Conservation (phyloP, 805 yeast genomes). For the Geotrichum ghanense region DNA sequence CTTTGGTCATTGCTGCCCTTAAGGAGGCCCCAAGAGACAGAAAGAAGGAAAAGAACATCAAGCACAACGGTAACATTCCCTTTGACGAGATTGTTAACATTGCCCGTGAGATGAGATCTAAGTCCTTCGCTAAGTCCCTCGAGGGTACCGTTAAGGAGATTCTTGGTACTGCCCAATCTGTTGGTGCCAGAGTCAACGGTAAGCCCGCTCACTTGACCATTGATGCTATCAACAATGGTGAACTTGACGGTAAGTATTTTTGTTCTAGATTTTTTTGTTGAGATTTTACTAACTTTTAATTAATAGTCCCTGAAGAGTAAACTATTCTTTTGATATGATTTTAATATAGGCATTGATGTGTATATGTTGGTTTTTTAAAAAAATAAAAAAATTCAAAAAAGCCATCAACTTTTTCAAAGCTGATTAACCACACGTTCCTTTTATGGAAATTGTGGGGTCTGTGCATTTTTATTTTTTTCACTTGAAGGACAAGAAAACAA, state of each 20-base stretch:
- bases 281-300: neutral
- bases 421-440: no score
- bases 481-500: no score
- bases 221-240: conserved; percentile 97
- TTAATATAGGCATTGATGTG: conserved; percentile 1
- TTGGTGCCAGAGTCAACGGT: conserved; percentile 98
- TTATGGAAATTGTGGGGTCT: no score
- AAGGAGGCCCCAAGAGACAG: conserved; percentile 99
- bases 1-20: conserved; percentile 96
- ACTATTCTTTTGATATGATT: neutral
- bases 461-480: no score
- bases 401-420: neutral
- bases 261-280: neutral
- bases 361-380: conserved; percentile 1
- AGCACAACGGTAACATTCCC: conserved; percentile 98
- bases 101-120: conserved; percentile 95
- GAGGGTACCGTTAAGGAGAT: conserved; percentile 97
- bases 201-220: conserved; percentile 99
- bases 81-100: conserved; percentile 92
- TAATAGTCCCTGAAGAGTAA: conserved; percentile 3
- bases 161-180: conserved; percentile 99
- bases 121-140: conserved; percentile 95
- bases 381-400: neutral
- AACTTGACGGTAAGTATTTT: conserved; percentile 50
- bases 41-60: conserved; percentile 99